Conservation (phyloP, 2,329 filamentous ascomycete genomes). For the Epichloe gansuensis region DNA sequence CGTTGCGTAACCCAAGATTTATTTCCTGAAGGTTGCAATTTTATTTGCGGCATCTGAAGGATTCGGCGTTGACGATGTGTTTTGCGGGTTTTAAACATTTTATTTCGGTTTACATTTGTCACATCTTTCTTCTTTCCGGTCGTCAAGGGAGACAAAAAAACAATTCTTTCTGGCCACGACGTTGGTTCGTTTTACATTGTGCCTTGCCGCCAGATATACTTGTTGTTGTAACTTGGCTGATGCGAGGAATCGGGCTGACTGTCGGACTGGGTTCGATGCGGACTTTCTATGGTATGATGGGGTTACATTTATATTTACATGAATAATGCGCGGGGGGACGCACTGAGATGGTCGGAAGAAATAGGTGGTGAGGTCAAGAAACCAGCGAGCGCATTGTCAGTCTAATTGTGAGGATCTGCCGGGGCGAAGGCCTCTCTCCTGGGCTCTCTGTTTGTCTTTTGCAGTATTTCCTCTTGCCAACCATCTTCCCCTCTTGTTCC, state of each 20-base stretch:
- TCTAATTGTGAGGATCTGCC: not conserved
- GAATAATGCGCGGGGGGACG: not conserved
- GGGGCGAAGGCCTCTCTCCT: no score
- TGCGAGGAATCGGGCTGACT: not conserved
- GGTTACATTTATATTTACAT: not conserved
- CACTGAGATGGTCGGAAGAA: not conserved
- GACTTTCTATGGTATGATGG: not conserved
- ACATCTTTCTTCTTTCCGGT: conserved; percentile 3
- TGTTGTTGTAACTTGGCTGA: not conserved
- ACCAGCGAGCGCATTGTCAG: not conserved
- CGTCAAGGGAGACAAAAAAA: not conserved
- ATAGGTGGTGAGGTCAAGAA: not conserved
- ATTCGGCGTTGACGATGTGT: conserved; percentile 31
- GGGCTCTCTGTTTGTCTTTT: no score
- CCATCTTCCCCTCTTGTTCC: not conserved
- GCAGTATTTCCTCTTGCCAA: no score
- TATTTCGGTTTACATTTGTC: conserved; percentile 11
- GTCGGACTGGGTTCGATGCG: not conserved
- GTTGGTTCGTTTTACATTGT: not conserved
- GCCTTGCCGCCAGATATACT: not conserved
- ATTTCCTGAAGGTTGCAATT: conserved; percentile 19
- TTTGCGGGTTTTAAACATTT: conserved; percentile 13
- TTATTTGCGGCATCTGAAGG: conserved; percentile 28
- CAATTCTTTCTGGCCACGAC: not conserved
- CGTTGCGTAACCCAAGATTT: conserved; percentile 15